Conservation (phyloP, 345 rosid species). For the Rhodamnia rubescens region DNA sequence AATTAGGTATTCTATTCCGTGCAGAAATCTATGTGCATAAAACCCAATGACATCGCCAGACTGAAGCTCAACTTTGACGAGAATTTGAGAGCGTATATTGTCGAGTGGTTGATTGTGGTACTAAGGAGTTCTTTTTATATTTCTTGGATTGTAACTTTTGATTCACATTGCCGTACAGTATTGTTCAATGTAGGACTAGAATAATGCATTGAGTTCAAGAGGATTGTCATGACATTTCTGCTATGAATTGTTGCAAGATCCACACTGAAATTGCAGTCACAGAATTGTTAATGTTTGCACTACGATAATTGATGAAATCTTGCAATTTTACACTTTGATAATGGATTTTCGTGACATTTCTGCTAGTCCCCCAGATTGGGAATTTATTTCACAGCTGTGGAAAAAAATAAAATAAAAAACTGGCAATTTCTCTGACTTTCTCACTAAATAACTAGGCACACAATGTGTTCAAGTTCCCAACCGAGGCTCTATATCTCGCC, state of each 20-base stretch:
- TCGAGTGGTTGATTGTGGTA: neutral
- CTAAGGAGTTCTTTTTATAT: neutral
- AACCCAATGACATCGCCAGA: neutral
- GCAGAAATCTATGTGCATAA: neutral
- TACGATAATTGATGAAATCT: too few relatives aligned
- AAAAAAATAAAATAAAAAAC: neutral
- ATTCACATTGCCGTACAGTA: neutral
- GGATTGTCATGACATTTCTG: neutral
- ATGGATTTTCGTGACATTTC: too few relatives aligned
- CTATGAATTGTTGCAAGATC: neutral
- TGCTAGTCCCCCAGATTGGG: too few relatives aligned
- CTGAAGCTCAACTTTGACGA: neutral
- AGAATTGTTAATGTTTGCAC: too few relatives aligned
- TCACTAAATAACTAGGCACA: neutral
- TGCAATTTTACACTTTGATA: too few relatives aligned
- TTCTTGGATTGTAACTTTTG: neutral
- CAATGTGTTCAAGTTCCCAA: neutral
- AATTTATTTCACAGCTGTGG: neutral
- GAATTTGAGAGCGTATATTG: neutral
- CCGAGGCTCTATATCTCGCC: neutral
- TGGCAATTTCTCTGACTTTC: neutral
- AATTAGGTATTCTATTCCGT: neutral
- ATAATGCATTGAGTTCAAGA: neutral
- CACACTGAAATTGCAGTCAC: neutral
- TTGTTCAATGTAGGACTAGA: neutral